phyloP scores from a whole-genome alignment of 2,329 filamentous ascomycete genomes.

The Elsinoe batatas region DNA sequence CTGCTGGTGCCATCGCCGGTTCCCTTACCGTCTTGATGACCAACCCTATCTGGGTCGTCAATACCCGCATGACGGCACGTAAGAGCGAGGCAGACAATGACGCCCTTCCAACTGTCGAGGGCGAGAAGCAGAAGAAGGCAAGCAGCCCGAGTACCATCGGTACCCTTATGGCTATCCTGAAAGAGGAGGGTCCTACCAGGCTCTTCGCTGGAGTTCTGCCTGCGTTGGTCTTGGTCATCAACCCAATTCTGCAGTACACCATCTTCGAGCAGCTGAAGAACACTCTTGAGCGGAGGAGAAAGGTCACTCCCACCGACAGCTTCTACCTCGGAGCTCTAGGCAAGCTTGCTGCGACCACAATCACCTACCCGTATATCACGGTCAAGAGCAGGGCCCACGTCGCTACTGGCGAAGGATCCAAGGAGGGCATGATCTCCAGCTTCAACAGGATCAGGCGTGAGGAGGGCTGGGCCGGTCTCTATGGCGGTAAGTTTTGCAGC shows the following conservation, averaged over 20 bases:
- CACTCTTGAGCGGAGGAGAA: conserved; percentile 61
- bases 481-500: conserved; percentile 59
- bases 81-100: conserved; percentile 47
- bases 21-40: conserved; percentile 91
- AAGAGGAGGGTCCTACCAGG: conserved; percentile 71
- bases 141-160: conserved; percentile 64
- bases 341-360: conserved; percentile 84
- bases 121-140: conserved; percentile 35
- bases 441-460: conserved; percentile 72
- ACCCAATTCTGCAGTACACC: conserved; percentile 97
- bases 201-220: conserved; percentile 90
- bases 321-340: conserved; percentile 88
- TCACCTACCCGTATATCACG: conserved; percentile 98
- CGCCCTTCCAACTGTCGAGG: conserved; percentile 25
- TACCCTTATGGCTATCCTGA: conserved; percentile 70
- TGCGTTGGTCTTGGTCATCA: conserved; percentile 88
- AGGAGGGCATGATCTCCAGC: conserved; percentile 69
- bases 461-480: conserved; percentile 85
- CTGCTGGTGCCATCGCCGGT: conserved; percentile 86
- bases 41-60: conserved; percentile 98
- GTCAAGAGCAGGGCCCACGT: conserved; percentile 98
- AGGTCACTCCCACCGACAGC: conserved; percentile 74
- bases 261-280: conserved; percentile 99
- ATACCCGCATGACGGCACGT: conserved; percentile 93
- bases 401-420: conserved; percentile 62